Evolutionary conservation across 768 basidiomycete species (phyloP).

Genomic region (Tricholoma terreum): DNA sequence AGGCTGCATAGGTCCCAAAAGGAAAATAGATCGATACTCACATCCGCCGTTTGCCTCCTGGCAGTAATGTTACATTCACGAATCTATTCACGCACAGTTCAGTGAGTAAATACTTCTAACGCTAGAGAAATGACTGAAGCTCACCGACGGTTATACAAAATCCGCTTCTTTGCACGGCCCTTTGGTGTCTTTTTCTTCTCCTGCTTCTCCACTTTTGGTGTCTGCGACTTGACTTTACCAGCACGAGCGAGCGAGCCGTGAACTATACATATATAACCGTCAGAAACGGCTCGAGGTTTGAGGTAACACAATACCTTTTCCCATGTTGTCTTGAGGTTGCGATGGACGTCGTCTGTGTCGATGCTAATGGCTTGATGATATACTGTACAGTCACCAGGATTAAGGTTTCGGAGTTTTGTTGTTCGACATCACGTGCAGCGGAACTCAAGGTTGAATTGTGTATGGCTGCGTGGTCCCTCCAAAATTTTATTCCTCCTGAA

Average conservation of each 20-base stretch:
- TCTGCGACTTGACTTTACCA: conserved; percentile 98
- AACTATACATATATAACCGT: conserved; percentile 45
- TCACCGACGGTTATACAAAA: conserved; percentile 90
- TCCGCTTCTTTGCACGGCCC: conserved; percentile 92
- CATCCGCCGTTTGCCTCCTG: conserved; percentile 95
- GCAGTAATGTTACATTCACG: conserved; percentile 89
- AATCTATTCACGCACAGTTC: conserved; percentile 47
- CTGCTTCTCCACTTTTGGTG: conserved; percentile 96
- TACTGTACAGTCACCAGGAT: conserved; percentile 3
- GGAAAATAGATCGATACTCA: conserved; percentile 47
- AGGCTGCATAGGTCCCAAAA: neutral
- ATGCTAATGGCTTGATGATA: conserved; percentile 4
- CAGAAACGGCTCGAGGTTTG: neutral
- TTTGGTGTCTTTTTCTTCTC: conserved; percentile 99
- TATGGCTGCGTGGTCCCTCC: too few species aligned
- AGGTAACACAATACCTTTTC: conserved; percentile 55
- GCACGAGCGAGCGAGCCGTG: conserved; percentile 99
- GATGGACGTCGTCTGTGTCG: conserved; percentile 31
- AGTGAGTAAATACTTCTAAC: neutral
- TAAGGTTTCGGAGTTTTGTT: neutral
- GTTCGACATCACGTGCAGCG: neutral
- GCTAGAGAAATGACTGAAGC: conserved; percentile 22
- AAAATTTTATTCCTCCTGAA: too few species aligned
- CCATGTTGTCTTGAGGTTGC: conserved; percentile 67
- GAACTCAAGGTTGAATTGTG: too few species aligned